These are phyloP conservation scores for Biscogniauxia sp. DNA, from an alignment of 2,329 filamentous ascomycete genomes.

Conservation along the genomic window DNA sequence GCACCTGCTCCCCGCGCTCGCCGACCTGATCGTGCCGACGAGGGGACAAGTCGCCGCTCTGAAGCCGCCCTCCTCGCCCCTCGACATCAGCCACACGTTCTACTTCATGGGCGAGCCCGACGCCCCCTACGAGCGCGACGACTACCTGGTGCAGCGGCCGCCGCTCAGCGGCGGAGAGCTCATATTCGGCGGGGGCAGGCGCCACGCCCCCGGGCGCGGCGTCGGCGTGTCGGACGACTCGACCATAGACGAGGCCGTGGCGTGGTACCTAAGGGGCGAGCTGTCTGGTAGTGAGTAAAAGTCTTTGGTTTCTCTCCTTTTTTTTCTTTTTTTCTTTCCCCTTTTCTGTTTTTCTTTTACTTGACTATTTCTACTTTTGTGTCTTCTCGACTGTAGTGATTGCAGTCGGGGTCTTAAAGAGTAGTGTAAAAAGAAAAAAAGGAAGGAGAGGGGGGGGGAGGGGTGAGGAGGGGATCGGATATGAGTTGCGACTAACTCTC, in stretches of 20 bases:
- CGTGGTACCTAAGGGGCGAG: constrained; percentile 51
- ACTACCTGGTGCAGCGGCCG: constrained; percentile 73
- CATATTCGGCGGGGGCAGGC: constrained; percentile 69
- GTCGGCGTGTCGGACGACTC: constrained; percentile 61
- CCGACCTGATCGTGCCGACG: constrained; percentile 63
- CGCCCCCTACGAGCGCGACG: constrained; percentile 48
- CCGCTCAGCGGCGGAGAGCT: constrained; percentile 55
- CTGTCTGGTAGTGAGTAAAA: constrained; percentile 28
- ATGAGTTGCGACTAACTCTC: too few relatives aligned
- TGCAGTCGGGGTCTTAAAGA: too few relatives aligned
- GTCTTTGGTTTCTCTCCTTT: too few relatives aligned
- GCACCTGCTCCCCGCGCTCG: constrained; percentile 66
- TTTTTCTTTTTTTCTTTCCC: too few relatives aligned
- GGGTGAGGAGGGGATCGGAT: too few relatives aligned
- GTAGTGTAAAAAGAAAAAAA: too few relatives aligned
- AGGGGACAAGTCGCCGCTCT: constrained; percentile 71
- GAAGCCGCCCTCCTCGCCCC: constrained; percentile 46
- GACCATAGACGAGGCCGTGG: constrained; percentile 53
- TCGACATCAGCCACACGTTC: constrained; percentile 56
- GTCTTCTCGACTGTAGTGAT: too few relatives aligned
- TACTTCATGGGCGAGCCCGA: constrained; percentile 52
- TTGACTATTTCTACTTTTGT: too few relatives aligned
- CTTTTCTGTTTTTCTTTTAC: too few relatives aligned
- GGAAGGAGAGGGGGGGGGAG: too few relatives aligned
- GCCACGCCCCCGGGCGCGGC: constrained; percentile 49